These are phyloP conservation scores for Trametes sanguinea DNA, from an alignment of 768 basidiomycete species.

Conservation along the genomic window DNA sequence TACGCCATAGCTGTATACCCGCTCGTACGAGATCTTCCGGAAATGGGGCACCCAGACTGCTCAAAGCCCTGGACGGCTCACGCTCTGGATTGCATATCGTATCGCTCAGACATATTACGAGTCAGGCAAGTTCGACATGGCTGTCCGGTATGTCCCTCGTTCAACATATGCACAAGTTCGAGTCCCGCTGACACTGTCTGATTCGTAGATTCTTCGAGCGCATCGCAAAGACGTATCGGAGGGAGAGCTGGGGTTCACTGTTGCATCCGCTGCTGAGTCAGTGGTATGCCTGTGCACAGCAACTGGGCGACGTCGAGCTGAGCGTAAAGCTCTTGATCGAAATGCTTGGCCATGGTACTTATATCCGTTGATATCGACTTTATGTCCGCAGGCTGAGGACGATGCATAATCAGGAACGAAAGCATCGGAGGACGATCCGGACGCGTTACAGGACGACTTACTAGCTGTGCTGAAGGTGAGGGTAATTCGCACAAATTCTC, in stretches of 20 bases:
- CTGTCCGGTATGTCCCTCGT: constrained; percentile 61
- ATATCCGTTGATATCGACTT: too few relatives aligned
- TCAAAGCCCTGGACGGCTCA: constrained; percentile 73
- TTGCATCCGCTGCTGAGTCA: constrained; percentile 71
- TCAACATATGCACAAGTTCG: constrained; percentile 2
- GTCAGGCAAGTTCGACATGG: constrained; percentile 83
- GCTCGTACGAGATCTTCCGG: constrained; percentile 93
- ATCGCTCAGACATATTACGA: constrained; percentile 87
- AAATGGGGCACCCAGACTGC: constrained; percentile 51
- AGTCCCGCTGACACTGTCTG: background rate
- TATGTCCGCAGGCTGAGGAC: too few relatives aligned
- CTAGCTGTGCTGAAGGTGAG: constrained; percentile 70
- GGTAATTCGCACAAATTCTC: background rate
- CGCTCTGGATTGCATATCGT: constrained; percentile 86
- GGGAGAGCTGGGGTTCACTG: constrained; percentile 78
- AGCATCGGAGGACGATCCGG: constrained; percentile 47
- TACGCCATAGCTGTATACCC: constrained; percentile 75
- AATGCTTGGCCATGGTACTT: constrained; percentile 74
- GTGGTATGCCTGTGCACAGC: constrained; percentile 84
- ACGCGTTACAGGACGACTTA: constrained; percentile 66
- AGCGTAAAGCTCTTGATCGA: constrained; percentile 79
- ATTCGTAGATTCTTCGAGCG: constrained; percentile 82
- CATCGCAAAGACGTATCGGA: constrained; percentile 85
- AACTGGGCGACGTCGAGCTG: constrained; percentile 73
- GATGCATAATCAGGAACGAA: constrained; percentile 32